Base-by-base conservation (phyloP, 169 alveolate genomes). In the Pseudocohnilembus persalinus region DNA sequence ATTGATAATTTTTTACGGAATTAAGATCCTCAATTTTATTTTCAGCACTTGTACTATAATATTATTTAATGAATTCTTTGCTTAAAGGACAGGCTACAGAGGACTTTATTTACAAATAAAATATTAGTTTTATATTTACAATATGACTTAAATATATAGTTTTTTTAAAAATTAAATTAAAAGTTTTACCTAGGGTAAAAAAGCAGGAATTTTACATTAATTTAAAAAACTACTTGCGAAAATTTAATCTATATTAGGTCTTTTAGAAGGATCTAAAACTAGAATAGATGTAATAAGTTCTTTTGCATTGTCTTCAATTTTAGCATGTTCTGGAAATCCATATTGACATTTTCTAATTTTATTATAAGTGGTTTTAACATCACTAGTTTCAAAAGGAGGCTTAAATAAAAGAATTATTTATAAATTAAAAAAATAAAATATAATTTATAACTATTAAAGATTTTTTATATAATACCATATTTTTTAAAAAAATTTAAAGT, bases 71-170 rank as follows among this genome's bases (percentile, higher is more conserved):
- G 85, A 90, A 92, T 30, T 94, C 82, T 24, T 85, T 81, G n/a
- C 94, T 88, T 34, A 96, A 95, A 30, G 95, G 93, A 87, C 93
- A 90, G 20, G 93, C 95, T 32, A 93, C 75, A 29, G 97, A 90
- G 29, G 93, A 87, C 1, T 93, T n/a, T n/a, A n/a, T n/a, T n/a
- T n/a, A n/a, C n/a, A n/a, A n/a, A n/a, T n/a, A n/a, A n/a, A n/a
- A n/a, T n/a, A n/a, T n/a, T n/a, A n/a, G n/a, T n/a, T n/a, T n/a
- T n/a, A n/a, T n/a, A n/a, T n/a, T n/a, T n/a, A n/a, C n/a, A n/a
- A n/a, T n/a, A 88, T 29, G 96, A 49, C 4, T 49, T 49, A 49
- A 49, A 49, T 11, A 49, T 49, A 93, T 32, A 90, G 88, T 28
- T 88, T 83, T 11, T 11, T 11, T 11, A 20, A 49, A 49, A 49